These are phyloP conservation scores for Tricharina praecox DNA, from an alignment of 495 filamentous ascomycete species.

Conservation along the genomic window DNA sequence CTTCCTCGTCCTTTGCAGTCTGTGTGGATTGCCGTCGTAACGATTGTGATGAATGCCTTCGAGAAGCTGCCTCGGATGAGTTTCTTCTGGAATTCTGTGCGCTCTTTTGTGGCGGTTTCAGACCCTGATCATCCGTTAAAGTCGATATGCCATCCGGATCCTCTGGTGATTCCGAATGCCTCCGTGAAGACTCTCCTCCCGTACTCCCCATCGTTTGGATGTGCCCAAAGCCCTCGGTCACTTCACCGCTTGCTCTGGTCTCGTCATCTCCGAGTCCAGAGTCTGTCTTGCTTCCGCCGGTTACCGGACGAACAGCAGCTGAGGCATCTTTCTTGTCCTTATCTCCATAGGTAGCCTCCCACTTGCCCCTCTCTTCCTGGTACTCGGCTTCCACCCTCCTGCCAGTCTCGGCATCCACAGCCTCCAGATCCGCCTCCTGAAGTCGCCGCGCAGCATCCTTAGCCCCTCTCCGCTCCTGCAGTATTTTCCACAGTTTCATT, in stretches of 20 bases:
- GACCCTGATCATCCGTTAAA: too few relatives aligned
- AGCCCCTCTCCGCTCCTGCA: conserved; percentile 51
- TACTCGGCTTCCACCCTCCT: conserved; percentile 51
- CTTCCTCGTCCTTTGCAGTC: too few relatives aligned
- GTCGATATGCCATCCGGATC: too few relatives aligned
- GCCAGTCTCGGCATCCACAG: conserved; percentile 53
- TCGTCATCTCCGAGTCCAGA: conserved; percentile 24
- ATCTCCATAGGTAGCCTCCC: conserved; percentile 67
- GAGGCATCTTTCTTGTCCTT: conserved; percentile 11
- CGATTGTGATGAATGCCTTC: neutral
- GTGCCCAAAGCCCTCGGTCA: conserved; percentile 28
- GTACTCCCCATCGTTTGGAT: too few relatives aligned
- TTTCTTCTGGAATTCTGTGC: too few relatives aligned
- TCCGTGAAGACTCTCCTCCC: too few relatives aligned
- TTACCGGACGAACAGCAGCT: conserved; percentile 19
- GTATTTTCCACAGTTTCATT: conserved; percentile 72
- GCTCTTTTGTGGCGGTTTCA: too few relatives aligned
- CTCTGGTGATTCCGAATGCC: too few relatives aligned
- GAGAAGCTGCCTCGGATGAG: too few relatives aligned
- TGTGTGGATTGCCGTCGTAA: too few relatives aligned
- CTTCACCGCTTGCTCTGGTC: conserved; percentile 27
- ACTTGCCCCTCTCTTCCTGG: conserved; percentile 48
- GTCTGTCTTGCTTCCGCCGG: conserved; percentile 21
- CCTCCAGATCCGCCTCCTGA: conserved; percentile 42
- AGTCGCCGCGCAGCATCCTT: conserved; percentile 40